phyloP scores from a whole-genome alignment of 169 alveolate species.

The Sarcocystis neurona region DNA sequence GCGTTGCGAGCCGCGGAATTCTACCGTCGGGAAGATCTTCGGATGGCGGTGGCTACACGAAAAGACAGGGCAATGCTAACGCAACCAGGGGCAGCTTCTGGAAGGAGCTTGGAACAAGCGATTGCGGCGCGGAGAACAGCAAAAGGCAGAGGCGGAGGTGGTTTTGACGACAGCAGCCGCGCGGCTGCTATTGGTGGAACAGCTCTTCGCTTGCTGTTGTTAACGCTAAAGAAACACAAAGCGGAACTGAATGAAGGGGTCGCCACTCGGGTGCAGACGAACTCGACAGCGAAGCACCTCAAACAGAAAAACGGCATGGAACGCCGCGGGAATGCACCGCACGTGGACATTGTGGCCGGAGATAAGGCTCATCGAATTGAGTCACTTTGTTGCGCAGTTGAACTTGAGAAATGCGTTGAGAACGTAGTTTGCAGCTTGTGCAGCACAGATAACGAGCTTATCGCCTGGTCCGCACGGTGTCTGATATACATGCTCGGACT shows the following conservation, averaged over 20 bases:
- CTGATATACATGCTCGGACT: conserved; percentile 42
- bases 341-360: too few species aligned
- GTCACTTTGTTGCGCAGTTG: background rate
- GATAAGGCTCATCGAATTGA: too few species aligned
- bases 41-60: conserved; percentile 6
- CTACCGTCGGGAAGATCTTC: background rate
- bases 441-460: conserved; percentile 46
- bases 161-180: conserved; percentile 46
- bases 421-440: conserved; percentile 51
- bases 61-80: conserved; percentile 25
- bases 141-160: conserved; percentile 11
- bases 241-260: background rate
- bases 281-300: too few species aligned
- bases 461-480: conserved; percentile 64
- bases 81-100: conserved; percentile 63
- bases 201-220: conserved; percentile 56
- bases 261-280: too few species aligned
- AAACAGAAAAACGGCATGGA: conserved; percentile 23
- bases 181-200: conserved; percentile 53
- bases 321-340: too few species aligned
- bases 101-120: conserved; percentile 60
- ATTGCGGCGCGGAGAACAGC: too few species aligned
- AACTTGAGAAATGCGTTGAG: conserved; percentile 44
- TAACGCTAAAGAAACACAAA: conserved; percentile 29
- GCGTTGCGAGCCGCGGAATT: background rate